Evolutionary conservation across 352 stramenopile species (phyloP).

Genomic region (Elongisporangium anandrum): DNA sequence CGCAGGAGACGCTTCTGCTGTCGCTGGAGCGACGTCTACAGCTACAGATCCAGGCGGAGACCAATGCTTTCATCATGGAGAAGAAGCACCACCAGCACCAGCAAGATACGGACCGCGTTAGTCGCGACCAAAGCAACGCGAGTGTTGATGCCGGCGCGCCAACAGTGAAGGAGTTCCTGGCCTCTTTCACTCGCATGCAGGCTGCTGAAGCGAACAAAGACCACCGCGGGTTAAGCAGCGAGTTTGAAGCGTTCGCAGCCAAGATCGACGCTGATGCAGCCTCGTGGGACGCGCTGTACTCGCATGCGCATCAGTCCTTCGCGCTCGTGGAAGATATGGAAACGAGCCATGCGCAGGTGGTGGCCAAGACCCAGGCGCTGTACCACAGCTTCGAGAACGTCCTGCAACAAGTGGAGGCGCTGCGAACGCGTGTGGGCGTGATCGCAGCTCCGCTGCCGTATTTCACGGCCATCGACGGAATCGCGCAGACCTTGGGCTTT

Average conservation of each 20-base stretch:
- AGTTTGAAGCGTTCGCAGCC: slow-evolving; percentile 22
- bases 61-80: slow-evolving; percentile 32
- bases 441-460: slow-evolving; percentile 67
- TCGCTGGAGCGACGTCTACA: slow-evolving; percentile 57
- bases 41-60: slow-evolving; percentile 41
- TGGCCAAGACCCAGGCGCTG: slow-evolving; percentile 65
- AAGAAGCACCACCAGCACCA: slow-evolving; percentile 9
- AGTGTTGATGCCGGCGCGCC: not conserved
- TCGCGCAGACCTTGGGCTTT: slow-evolving; percentile 58
- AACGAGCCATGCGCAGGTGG: slow-evolving; percentile 69
- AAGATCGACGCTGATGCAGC: slow-evolving; percentile 25
- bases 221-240: slow-evolving; percentile 10
- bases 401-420: slow-evolving; percentile 51
- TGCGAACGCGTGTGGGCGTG: slow-evolving; percentile 55
- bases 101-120: not conserved
- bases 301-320: slow-evolving; percentile 56
- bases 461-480: slow-evolving; percentile 59
- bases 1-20: slow-evolving; percentile 48
- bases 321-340: slow-evolving; percentile 79
- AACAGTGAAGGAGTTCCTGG: slow-evolving; percentile 44
- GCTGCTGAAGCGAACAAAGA: not conserved
- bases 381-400: slow-evolving; percentile 76
- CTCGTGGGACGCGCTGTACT: slow-evolving; percentile 39
- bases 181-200: not conserved
- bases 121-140: not conserved